Conservation (phyloP, 148 eudicot species). For the Rhododendron simsii region DNA sequence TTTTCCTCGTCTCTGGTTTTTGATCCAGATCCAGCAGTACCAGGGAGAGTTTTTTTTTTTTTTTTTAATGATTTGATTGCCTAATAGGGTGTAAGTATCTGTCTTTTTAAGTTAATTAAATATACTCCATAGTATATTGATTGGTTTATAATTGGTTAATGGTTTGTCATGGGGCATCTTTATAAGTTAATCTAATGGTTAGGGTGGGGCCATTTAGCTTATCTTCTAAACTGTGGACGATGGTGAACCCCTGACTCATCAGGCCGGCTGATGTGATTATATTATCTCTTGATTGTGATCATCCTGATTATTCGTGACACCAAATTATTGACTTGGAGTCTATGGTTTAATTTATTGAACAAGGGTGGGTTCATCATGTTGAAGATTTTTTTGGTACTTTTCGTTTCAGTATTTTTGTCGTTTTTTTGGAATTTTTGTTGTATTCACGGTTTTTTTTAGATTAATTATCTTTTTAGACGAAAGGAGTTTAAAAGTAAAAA, state of each 20-base stretch:
- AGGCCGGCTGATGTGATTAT: slow-evolving; percentile 20
- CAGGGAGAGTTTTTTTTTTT: not conserved
- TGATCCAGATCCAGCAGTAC: not conserved
- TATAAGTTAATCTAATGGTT: slow-evolving; percentile 4
- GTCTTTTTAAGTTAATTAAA: not conserved
- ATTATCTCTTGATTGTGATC: slow-evolving; percentile 13
- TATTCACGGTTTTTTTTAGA: no score
- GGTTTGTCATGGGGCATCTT: slow-evolving; percentile 38
- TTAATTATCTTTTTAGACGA: no score
- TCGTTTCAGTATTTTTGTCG: no score
- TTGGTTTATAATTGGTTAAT: not conserved
- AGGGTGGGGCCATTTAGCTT: slow-evolving; percentile 42
- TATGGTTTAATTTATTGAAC: not conserved
- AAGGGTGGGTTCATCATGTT: no score
- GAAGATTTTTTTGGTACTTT: no score
- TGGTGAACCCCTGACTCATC: slow-evolving; percentile 22
- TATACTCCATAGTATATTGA: not conserved
- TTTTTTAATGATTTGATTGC: not conserved
- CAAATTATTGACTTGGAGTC: not conserved
- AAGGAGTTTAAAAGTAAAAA: no score
- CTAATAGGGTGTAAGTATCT: not conserved
- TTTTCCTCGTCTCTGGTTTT: not conserved
- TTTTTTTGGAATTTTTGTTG: no score
- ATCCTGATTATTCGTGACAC: not conserved
- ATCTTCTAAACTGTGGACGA: slow-evolving; percentile 43